These are phyloP conservation scores for Didymella exigua DNA, from an alignment of 2,329 filamentous ascomycete species.

Conservation along the genomic window DNA sequence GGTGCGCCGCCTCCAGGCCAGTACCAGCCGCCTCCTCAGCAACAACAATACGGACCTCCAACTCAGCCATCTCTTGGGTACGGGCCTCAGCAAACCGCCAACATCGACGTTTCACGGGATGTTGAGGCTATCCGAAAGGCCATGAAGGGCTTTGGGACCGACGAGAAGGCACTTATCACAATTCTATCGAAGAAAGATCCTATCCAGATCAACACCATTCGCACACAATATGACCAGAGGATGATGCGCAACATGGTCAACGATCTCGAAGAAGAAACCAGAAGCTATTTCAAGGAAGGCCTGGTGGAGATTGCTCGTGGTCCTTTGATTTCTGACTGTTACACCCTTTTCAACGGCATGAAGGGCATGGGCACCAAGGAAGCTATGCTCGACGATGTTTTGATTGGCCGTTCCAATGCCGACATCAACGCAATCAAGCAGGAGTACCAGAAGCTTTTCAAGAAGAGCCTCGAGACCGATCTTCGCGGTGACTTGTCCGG, in stretches of 20 bases:
- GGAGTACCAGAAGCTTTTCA: slow-evolving; percentile 72
- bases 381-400: slow-evolving; percentile 79
- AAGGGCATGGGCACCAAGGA: slow-evolving; percentile 86
- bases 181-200: slow-evolving; percentile 76
- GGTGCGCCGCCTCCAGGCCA: slow-evolving; percentile 40
- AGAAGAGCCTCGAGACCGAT: slow-evolving; percentile 69
- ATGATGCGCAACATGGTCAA: slow-evolving; percentile 70
- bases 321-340: slow-evolving; percentile 77
- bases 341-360: slow-evolving; percentile 73
- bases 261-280: slow-evolving; percentile 79
- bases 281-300: slow-evolving; percentile 73
- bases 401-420: slow-evolving; percentile 82
- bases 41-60: slow-evolving; percentile 44
- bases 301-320: slow-evolving; percentile 78
- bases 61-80: slow-evolving; percentile 71
- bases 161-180: slow-evolving; percentile 77
- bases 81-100: slow-evolving; percentile 64
- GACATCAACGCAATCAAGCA: slow-evolving; percentile 86
- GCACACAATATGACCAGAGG: slow-evolving; percentile 67
- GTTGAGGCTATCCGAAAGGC: slow-evolving; percentile 75
- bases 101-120: slow-evolving; percentile 68
- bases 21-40: slow-evolving; percentile 28
- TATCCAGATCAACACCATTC: slow-evolving; percentile 69
- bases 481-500: slow-evolving; percentile 80
- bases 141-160: slow-evolving; percentile 93